These are phyloP conservation scores for Mucor circinelloides DNA, from an alignment of 371 early-diverging fungal species.

Conservation along the genomic window DNA sequence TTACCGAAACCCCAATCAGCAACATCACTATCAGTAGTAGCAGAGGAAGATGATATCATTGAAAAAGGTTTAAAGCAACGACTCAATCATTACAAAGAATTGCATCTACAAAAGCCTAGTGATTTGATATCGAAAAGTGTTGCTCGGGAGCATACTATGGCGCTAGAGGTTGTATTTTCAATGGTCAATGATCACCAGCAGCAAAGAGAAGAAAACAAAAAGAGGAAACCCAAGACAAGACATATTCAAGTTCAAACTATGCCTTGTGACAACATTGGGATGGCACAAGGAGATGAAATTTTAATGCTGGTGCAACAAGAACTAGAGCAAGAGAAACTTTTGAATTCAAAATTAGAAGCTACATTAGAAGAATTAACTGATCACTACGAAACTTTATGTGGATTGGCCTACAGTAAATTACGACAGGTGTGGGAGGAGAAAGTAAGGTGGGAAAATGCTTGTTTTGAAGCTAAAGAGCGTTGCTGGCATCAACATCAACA, in stretches of 20 bases:
- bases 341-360: slow-evolving; percentile 43
- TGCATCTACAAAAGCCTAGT: slow-evolving; percentile 5
- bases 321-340: slow-evolving; percentile 46
- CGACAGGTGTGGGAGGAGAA: slow-evolving; percentile 55
- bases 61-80: slow-evolving; percentile 21
- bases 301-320: slow-evolving; percentile 32
- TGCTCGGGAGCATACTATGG: slow-evolving; percentile 24
- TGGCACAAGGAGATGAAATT: background rate
- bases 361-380: slow-evolving; percentile 52
- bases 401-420: slow-evolving; percentile 56
- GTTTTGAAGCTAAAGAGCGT: slow-evolving; percentile 27
- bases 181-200: slow-evolving; percentile 6
- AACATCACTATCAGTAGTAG: background rate
- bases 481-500: slow-evolving; percentile 30
- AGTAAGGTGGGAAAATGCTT: slow-evolving; percentile 40
- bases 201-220: background rate
- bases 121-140: slow-evolving; percentile 12
- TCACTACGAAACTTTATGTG: slow-evolving; percentile 56
- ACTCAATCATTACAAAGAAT: slow-evolving; percentile 1
- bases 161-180: slow-evolving; percentile 13
- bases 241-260: slow-evolving; percentile 36
- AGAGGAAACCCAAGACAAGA: slow-evolving; percentile 1
- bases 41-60: slow-evolving; percentile 8
- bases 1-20: background rate
- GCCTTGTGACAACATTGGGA: background rate